Evolutionary conservation across 2,329 filamentous ascomycete species (phyloP), one percentile per base, ranked within the genome.

Genomic region (Ophiostoma sp.): DNA sequence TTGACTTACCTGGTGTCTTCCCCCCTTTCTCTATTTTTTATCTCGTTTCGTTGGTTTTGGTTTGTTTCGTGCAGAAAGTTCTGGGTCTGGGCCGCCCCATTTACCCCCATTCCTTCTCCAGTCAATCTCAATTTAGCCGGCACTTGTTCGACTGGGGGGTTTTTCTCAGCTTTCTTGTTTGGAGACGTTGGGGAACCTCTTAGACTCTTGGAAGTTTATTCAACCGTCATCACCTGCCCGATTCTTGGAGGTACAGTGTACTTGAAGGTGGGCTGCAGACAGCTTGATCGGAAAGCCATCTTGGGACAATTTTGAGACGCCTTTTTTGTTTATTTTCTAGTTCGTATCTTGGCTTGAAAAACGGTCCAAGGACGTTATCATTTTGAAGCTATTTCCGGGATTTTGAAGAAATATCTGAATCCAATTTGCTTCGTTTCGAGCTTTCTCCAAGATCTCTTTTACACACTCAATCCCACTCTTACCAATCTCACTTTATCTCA

Each of bases 101-200:
- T 59, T n/a, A 15, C 39, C 39, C 39, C 39, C 39, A 15, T 45
- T 45, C 19, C 2, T 45, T 45, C 36, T 66, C 36, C 36, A 25
- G 57, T n/a, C 57, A 22, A 19, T 45, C 36, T 45, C 61, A 7
- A 66, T 68, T 68, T 68, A 68, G 42, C 64, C 64, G 64, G 64
- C 45, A 68, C 25, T 50, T 50, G 64, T 28, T 63, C 7, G 31
- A 36, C 57, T 61, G 31, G 19, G 59, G 15, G 12, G 7, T 22
- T n/a, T 50, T 42, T 22, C 12, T 33, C n/a, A 12, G 50, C 50
- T 25, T 25, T 36, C 36, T 64, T n/a, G 33, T 28, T 17, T 55
- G 61, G 61, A 28, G 61, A 42, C 61, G 39, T 45, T 45, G 39
- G 36, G 50, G 42, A 48, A 48, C 17, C 42, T 12, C 39, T 48